Percentiles rank a stretch among this genome's conserved stretches.
Conservation (phyloP, 495 filamentous ascomycete genomes). For the Talaromyces adpressus region DNA sequence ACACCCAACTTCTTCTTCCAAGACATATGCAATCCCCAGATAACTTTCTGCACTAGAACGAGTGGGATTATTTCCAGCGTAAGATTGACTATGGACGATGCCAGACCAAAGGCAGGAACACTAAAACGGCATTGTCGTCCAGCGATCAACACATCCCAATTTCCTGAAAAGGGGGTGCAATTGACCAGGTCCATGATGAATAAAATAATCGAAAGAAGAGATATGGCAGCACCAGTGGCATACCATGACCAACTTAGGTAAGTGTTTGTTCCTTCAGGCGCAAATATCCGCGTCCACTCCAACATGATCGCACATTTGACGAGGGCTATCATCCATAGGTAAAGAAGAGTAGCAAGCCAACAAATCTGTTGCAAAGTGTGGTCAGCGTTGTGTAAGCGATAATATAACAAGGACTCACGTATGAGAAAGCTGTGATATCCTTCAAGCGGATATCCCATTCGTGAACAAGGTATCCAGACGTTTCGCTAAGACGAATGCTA, state of each 20-base stretch:
- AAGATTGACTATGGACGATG: neutral
- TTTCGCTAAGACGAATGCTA: constrained; percentile 10
- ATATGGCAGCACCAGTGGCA: neutral
- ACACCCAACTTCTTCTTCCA: constrained; percentile 16
- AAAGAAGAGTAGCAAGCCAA: constrained; percentile 6
- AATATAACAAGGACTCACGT: constrained; percentile 6
- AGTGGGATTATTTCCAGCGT: constrained; percentile 4
- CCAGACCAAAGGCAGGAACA: neutral
- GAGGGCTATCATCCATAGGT: constrained; percentile 12
- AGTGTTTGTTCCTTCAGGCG: constrained; percentile 2
- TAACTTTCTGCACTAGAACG: constrained; percentile 16
- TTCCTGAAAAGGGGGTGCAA: neutral
- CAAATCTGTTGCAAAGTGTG: neutral
- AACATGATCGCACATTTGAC: constrained; percentile 18
- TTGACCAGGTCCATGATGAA: neutral
- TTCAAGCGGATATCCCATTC: constrained; percentile 17
- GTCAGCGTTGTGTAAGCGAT: neutral
- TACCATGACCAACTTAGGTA: neutral
- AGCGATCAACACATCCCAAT: neutral
- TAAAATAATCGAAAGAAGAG: neutral
- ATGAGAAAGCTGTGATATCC: constrained; percentile 13
- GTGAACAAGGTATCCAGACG: constrained; percentile 19
- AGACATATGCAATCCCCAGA: constrained; percentile 19
- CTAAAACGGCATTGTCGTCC: neutral
- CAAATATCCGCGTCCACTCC: constrained; percentile 20